phyloP scores from a whole-genome alignment of 225 moss, liverwort and hornwort species.

The Rhytidiadelphus loreus region DNA sequence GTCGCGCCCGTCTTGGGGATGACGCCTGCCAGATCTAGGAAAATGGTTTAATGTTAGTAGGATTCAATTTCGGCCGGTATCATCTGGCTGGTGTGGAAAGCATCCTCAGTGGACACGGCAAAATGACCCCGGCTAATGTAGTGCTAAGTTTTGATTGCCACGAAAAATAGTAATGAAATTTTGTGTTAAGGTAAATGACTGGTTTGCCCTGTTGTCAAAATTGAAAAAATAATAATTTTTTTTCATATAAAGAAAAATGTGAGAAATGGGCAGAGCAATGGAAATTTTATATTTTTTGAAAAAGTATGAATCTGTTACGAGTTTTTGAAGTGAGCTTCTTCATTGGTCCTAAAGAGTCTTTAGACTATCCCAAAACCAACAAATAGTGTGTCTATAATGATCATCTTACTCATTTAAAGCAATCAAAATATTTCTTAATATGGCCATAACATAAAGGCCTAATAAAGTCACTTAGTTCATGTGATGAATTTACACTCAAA shows the following conservation, averaged over 20 bases:
- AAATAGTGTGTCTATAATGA: neutral
- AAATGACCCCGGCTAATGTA: neutral
- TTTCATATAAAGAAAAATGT: neutral
- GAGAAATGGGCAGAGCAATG: neutral
- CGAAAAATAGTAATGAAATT: neutral
- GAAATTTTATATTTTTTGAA: no score
- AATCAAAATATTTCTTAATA: neutral
- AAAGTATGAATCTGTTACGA: neutral
- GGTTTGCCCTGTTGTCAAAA: fast-evolving
- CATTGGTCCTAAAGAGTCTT: fast-evolving
- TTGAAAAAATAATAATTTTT: neutral
- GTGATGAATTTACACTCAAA: neutral
- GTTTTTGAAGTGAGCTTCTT: neutral
- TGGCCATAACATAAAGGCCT: no score
- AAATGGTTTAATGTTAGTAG: neutral
- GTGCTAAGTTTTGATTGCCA: neutral
- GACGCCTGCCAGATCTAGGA: neutral
- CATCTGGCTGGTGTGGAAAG: neutral
- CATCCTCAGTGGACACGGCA: neutral
- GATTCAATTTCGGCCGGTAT: no score
- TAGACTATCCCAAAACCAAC: neutral
- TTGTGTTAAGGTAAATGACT: neutral
- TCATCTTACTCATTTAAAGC: neutral
- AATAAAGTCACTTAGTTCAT: no score
- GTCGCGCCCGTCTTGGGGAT: no score